Conservation (phyloP, 1,139 yeast species). For the Hyphopichia fennica region DNA sequence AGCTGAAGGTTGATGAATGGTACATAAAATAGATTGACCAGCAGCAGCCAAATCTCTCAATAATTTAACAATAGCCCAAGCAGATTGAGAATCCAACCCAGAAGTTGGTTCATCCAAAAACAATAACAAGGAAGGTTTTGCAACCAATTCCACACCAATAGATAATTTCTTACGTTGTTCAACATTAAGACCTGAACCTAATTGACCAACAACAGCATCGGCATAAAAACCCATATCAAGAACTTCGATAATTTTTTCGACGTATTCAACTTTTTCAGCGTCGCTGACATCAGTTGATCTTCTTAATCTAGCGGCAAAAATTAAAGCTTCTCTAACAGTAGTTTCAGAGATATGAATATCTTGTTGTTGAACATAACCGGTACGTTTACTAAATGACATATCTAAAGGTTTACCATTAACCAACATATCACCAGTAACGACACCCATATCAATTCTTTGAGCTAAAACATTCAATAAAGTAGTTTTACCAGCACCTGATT, state of each 20-base stretch:
- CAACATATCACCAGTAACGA: slow-evolving; percentile 36
- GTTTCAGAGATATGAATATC: slow-evolving; percentile 37
- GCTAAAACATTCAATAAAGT: slow-evolving; percentile 33
- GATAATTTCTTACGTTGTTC: slow-evolving; percentile 39
- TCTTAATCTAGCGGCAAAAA: slow-evolving; percentile 37
- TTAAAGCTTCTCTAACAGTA: slow-evolving; percentile 39
- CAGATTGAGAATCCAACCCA: slow-evolving; percentile 45
- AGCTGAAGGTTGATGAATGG: slow-evolving; percentile 46
- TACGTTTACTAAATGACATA: slow-evolving; percentile 38
- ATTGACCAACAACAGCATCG: slow-evolving; percentile 40
- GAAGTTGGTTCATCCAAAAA: slow-evolving; percentile 43
- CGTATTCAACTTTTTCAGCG: slow-evolving; percentile 33
- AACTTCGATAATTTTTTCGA: slow-evolving; percentile 35
- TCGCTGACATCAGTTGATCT: slow-evolving; percentile 30
- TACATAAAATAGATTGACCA: slow-evolving; percentile 45
- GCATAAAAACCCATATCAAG: slow-evolving; percentile 36
- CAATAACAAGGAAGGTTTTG: slow-evolving; percentile 36
- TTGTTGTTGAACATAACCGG: slow-evolving; percentile 43
- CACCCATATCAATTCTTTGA: slow-evolving; percentile 34
- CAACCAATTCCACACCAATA: slow-evolving; percentile 42
- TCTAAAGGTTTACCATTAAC: slow-evolving; percentile 37
- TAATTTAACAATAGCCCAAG: slow-evolving; percentile 45
- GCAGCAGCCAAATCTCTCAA: slow-evolving; percentile 42
- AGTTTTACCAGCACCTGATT: slow-evolving; percentile 37
- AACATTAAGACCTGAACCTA: slow-evolving; percentile 41